A percentile compares a stretch with the other conserved stretches of the same genome.
Evolutionary conservation across 1,139 yeast genomes (phyloP).

Genomic region (Sporopachydermia cereana): DNA sequence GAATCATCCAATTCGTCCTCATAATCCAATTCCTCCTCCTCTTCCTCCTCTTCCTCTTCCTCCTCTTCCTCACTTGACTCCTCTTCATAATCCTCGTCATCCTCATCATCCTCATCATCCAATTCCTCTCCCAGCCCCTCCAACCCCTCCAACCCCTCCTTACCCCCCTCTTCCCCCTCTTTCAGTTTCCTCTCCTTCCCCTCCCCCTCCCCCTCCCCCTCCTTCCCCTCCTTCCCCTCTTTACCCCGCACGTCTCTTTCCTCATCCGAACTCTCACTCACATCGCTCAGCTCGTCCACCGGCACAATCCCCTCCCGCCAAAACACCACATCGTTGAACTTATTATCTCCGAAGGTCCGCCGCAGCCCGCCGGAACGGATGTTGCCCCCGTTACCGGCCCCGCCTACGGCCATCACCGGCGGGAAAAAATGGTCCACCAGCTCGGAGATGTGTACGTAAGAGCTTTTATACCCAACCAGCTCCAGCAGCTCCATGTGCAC

Average conservation of each 20-base stretch:
- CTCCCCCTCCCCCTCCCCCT: conserved; percentile 17
- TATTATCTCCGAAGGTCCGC: conserved; percentile 28
- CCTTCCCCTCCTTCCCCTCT: conserved; percentile 18
- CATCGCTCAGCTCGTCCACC: conserved; percentile 47
- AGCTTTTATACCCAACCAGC: conserved; percentile 82
- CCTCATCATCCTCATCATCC: conserved; percentile 8
- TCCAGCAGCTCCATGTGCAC: conserved; percentile 95
- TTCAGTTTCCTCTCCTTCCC: conserved; percentile 18
- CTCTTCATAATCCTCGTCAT: conserved; percentile 9
- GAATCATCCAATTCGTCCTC: conserved; percentile 13
- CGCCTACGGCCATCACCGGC: conserved; percentile 38
- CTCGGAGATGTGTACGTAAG: conserved; percentile 84
- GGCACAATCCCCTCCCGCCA: conserved; percentile 69
- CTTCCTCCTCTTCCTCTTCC: conserved; percentile 12
- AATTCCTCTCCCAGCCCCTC: too few relatives aligned
- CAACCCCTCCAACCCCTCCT: conserved; percentile 9
- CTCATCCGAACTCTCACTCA: conserved; percentile 38
- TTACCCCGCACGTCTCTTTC: conserved; percentile 20
- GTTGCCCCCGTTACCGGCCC: conserved; percentile 16
- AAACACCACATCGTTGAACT: conserved; percentile 75
- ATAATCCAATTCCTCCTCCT: conserved; percentile 13
- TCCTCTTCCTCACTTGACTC: conserved; percentile 15
- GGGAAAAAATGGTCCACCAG: conserved; percentile 97
- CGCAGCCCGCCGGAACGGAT: background rate
- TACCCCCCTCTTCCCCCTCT: conserved; percentile 12